Percentiles rank a stretch among this genome's conserved stretches.
Conservation (phyloP, 257 asterid genomes). For the Leptodermis oblonga region DNA sequence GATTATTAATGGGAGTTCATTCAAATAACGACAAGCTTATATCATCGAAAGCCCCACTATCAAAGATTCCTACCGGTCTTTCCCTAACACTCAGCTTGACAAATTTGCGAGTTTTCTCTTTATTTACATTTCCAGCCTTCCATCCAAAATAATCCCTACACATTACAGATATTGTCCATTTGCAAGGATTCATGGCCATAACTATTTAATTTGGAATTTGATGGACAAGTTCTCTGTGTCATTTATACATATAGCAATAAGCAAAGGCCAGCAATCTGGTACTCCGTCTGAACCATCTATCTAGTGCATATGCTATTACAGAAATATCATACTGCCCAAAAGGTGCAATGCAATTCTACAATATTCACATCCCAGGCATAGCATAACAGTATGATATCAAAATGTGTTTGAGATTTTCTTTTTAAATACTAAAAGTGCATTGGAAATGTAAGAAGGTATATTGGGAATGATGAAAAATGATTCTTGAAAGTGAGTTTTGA, state of each 20-base stretch:
- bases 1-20: neutral
- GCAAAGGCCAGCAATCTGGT: neutral
- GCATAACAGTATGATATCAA: neutral
- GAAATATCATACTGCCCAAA: neutral
- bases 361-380: neutral
- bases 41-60: neutral
- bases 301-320: neutral
- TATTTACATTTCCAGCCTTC: neutral
- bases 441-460: too few species aligned
- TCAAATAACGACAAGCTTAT: neutral
- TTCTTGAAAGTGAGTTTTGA: too few species aligned
- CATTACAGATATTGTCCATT: neutral
- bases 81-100: neutral
- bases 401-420: too few species aligned
- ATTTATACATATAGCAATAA: neutral
- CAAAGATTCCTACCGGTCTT: neutral
- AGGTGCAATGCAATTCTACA: neutral
- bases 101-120: neutral
- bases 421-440: too few species aligned
- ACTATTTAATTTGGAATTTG: neutral
- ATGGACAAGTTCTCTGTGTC: neutral
- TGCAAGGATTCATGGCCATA: neutral
- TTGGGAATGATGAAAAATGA: too few species aligned
- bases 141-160: neutral
- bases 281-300: neutral